Evolutionary conservation across 495 filamentous ascomycete species (phyloP).

Genomic region (Aspergillus cavernicola): DNA sequence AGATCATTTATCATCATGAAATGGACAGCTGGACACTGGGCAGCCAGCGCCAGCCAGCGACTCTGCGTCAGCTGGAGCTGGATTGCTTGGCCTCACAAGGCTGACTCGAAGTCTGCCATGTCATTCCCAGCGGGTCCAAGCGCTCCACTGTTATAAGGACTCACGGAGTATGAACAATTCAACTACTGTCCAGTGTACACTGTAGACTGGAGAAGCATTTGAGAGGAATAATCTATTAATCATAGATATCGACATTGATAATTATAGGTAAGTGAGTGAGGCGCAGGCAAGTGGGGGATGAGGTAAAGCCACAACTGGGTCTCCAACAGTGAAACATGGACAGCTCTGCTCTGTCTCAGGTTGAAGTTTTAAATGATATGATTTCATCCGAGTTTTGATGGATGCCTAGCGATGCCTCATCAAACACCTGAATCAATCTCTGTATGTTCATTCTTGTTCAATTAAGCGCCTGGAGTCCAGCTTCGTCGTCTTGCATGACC

Average conservation of each 20-base stretch:
- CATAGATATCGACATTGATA: too few relatives aligned
- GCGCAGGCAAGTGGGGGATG: constrained; percentile 15
- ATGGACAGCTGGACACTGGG: too few relatives aligned
- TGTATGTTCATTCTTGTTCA: too few relatives aligned
- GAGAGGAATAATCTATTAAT: too few relatives aligned
- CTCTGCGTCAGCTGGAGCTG: background rate
- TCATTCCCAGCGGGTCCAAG: constrained; percentile 4
- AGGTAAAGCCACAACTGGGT: constrained; percentile 13
- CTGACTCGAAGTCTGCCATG: constrained; percentile 1
- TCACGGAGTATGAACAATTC: too few relatives aligned
- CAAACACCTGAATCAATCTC: background rate
- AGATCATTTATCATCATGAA: too few relatives aligned
- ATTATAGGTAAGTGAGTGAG: too few relatives aligned
- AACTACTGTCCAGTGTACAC: too few relatives aligned
- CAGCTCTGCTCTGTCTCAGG: background rate
- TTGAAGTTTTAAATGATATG: background rate
- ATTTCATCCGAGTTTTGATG: constrained; percentile 7
- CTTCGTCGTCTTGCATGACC: background rate
- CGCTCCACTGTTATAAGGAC: background rate
- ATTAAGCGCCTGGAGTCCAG: constrained; percentile 3
- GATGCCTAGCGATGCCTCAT: constrained; percentile 12
- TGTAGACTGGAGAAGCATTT: too few relatives aligned
- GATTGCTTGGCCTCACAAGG: constrained; percentile 8
- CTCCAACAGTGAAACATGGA: background rate
- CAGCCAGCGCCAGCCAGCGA: too few relatives aligned